Conservation (phyloP, 306 rosid species). For the Castanea sativa region DNA sequence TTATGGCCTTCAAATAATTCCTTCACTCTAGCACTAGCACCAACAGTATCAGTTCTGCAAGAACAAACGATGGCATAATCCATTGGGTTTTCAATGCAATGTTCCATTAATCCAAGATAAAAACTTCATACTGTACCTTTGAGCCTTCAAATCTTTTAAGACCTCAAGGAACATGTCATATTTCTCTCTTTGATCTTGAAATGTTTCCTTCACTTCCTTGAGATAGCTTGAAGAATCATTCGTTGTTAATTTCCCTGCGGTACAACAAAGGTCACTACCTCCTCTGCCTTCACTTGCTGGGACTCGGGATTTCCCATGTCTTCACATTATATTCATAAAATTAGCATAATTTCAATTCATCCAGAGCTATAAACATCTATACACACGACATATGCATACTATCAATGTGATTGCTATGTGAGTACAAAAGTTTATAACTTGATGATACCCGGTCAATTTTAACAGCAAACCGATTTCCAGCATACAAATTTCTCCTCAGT, state of each 20-base stretch:
- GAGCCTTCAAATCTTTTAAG: constrained; percentile 96
- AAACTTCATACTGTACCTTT: constrained; percentile 49
- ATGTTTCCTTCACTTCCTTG: constrained; percentile 87
- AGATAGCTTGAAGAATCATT: constrained; percentile 76
- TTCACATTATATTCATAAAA: constrained; percentile 33
- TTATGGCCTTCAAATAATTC: constrained; percentile 89
- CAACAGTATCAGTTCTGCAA: constrained; percentile 83
- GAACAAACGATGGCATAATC: constrained; percentile 20
- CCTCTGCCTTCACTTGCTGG: constrained; percentile 58
- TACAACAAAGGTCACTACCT: constrained; percentile 8
- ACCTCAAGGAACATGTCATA: constrained; percentile 84
- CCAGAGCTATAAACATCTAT: constrained; percentile 10
- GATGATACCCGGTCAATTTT: background rate
- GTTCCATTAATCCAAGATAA: constrained; percentile 10
- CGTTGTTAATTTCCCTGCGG: constrained; percentile 70
- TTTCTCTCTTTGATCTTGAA: constrained; percentile 75
- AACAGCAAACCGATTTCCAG: background rate
- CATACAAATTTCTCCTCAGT: constrained; percentile 33
- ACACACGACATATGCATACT: background rate
- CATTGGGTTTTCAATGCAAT: constrained; percentile 11
- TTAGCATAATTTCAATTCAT: background rate
- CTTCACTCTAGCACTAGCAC: constrained; percentile 93
- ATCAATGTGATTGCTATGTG: background rate
- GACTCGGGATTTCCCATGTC: constrained; percentile 57
- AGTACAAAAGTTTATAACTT: background rate